Percentiles rank a stretch among this genome's conserved stretches.
Evolutionary conservation across 192 early-diverging fungal genomes (phyloP).

Genomic region (Cetraspora pellucida): DNA sequence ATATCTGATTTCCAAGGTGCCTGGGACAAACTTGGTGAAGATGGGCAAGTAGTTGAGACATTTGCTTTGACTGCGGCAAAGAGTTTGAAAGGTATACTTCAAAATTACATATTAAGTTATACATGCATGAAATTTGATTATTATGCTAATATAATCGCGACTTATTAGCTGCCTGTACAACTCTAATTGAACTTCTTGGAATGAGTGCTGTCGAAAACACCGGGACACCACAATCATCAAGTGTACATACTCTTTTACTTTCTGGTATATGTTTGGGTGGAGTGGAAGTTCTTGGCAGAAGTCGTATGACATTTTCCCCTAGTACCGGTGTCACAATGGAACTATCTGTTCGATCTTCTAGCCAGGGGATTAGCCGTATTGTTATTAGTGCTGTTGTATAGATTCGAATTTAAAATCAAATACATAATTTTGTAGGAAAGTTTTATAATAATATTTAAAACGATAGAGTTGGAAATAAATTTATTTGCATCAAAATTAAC

Average conservation of each 20-base stretch:
- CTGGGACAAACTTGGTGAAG: slow-evolving; percentile 79
- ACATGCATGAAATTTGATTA: background rate
- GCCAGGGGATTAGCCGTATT: slow-evolving; percentile 65
- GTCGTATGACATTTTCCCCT: slow-evolving; percentile 86
- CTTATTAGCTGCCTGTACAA: slow-evolving; percentile 60
- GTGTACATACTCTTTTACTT: slow-evolving; percentile 82
- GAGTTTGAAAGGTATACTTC: slow-evolving; percentile 68
- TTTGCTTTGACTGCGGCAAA: slow-evolving; percentile 78
- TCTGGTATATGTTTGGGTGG: slow-evolving; percentile 89
- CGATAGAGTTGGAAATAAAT: too few species aligned
- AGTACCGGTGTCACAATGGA: slow-evolving; percentile 90
- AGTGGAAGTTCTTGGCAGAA: slow-evolving; percentile 70
- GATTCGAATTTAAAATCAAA: background rate
- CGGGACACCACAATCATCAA: slow-evolving; percentile 66
- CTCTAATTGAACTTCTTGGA: slow-evolving; percentile 78
- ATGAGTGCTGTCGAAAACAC: slow-evolving; percentile 84
- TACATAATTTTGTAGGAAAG: too few species aligned
- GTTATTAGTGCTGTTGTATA: slow-evolving; percentile 82
- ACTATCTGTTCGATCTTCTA: slow-evolving; percentile 76
- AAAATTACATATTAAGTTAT: background rate
- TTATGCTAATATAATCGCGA: slow-evolving; percentile 11
- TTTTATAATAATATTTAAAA: too few species aligned
- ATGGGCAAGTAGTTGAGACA: slow-evolving; percentile 81
- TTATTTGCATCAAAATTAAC: too few species aligned
- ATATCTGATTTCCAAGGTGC: slow-evolving; percentile 73